phyloP scores from a whole-genome alignment of 371 early-diverging fungal genomes.

The Nematocida major region DNA sequence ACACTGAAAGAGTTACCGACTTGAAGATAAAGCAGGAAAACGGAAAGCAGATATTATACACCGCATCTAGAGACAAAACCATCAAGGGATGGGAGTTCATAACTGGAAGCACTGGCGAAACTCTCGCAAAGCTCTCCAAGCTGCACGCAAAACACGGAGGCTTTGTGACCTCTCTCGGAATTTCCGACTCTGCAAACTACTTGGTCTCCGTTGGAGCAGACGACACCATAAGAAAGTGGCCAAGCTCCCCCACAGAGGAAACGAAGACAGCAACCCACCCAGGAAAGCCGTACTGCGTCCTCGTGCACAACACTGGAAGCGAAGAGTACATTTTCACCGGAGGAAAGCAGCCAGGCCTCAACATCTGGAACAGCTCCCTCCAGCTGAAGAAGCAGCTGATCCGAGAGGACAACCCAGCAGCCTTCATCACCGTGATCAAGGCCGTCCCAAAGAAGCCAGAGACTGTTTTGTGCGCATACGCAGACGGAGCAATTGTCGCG shows the following conservation, averaged over 20 bases:
- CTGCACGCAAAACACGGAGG: slow-evolving; percentile 47
- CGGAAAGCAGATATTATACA: slow-evolving; percentile 40
- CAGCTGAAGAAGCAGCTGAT: slow-evolving; percentile 42
- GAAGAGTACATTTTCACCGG: slow-evolving; percentile 58
- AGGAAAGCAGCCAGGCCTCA: slow-evolving; percentile 53
- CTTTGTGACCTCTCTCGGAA: slow-evolving; percentile 48
- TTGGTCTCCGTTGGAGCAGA: slow-evolving; percentile 59
- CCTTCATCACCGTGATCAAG: slow-evolving; percentile 54
- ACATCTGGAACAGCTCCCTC: slow-evolving; percentile 61
- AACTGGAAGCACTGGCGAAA: slow-evolving; percentile 34
- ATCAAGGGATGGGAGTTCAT: slow-evolving; percentile 52
- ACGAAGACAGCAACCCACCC: slow-evolving; percentile 42
- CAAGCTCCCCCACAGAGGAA: slow-evolving; percentile 21
- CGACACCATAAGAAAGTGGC: slow-evolving; percentile 51
- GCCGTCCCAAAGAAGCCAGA: slow-evolving; percentile 56
- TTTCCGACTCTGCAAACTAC: slow-evolving; percentile 33
- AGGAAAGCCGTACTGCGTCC: slow-evolving; percentile 43
- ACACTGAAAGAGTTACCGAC: slow-evolving; percentile 56
- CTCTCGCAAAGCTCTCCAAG: slow-evolving; percentile 42
- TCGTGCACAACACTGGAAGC: slow-evolving; percentile 53
- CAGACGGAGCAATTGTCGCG: slow-evolving; percentile 92
- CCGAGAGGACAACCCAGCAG: slow-evolving; percentile 48
- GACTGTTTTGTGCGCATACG: slow-evolving; percentile 52
- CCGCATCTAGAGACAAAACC: slow-evolving; percentile 58
- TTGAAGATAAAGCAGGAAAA: slow-evolving; percentile 38